Conservation (phyloP, 805 yeast genomes). For the Clavispora phyllophila region DNA sequence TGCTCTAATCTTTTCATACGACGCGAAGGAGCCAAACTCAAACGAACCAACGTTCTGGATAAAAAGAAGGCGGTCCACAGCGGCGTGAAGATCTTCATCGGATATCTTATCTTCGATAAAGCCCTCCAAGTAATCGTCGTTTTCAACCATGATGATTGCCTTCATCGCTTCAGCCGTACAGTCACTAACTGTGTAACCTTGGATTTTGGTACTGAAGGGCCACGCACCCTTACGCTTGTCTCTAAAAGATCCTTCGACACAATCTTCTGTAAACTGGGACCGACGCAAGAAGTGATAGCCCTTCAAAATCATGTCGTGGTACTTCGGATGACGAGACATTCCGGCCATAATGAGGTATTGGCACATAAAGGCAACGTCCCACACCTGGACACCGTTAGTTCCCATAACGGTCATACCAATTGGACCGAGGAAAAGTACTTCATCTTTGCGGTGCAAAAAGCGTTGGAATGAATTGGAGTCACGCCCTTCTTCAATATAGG, state of each 20-base stretch:
- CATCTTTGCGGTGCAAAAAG: constrained; percentile 59
- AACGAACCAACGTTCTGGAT: constrained; percentile 76
- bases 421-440: constrained; percentile 77
- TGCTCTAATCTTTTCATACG: constrained; percentile 84
- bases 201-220: constrained; percentile 94
- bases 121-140: constrained; percentile 44
- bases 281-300: constrained; percentile 70
- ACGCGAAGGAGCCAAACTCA: constrained; percentile 87
- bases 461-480: constrained; percentile 56
- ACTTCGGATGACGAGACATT: constrained; percentile 63
- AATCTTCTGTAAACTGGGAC: constrained; percentile 81
- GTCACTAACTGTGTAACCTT: constrained; percentile 95
- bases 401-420: constrained; percentile 94
- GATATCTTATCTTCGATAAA: constrained; percentile 41
- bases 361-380: constrained; percentile 92
- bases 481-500: constrained; percentile 64
- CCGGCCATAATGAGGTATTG: constrained; percentile 82
- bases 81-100: constrained; percentile 52
- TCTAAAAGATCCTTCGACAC: constrained; percentile 72
- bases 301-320: constrained; percentile 53
- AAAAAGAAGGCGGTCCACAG: constrained; percentile 68
- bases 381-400: constrained; percentile 94
- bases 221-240: constrained; percentile 86
- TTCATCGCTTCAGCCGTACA: constrained; percentile 95
- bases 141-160: constrained; percentile 87